Percentiles rank a stretch among this genome's conserved stretches.
Evolutionary conservation across 225 moss, liverwort and hornwort genomes (phyloP).

Genomic region (Asterella californica): DNA sequence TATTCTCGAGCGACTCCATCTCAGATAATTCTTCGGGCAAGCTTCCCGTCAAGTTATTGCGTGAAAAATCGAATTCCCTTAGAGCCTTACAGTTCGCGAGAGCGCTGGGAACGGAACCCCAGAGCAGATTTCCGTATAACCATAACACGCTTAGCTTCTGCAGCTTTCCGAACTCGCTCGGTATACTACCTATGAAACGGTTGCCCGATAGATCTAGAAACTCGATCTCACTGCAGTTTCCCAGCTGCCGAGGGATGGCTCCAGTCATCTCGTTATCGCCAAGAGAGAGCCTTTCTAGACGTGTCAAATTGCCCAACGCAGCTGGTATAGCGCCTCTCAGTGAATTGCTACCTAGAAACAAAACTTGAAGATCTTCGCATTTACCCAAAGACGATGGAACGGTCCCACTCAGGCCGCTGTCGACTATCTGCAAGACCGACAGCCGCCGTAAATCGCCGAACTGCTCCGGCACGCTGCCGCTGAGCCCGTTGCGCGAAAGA

Average conservation of each 20-base stretch:
- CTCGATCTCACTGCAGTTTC: background rate
- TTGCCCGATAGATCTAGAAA: constrained; percentile 23
- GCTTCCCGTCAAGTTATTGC: constrained; percentile 29
- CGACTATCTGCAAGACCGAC: background rate
- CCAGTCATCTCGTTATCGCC: constrained; percentile 8
- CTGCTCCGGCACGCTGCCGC: constrained; percentile 32
- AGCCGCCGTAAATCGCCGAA: constrained; percentile 19
- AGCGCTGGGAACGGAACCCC: constrained; percentile 23
- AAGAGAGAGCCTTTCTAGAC: constrained; percentile 6
- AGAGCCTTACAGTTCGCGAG: constrained; percentile 30
- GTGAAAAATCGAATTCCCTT: constrained; percentile 20
- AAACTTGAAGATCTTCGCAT: constrained; percentile 4
- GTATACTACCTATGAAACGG: constrained; percentile 30
- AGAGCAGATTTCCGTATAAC: constrained; percentile 31
- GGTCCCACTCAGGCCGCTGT: constrained; percentile 11
- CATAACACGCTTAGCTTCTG: constrained; percentile 19
- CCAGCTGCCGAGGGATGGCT: constrained; percentile 18
- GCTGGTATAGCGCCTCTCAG: constrained; percentile 25
- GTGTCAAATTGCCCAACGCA: background rate
- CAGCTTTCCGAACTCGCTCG: constrained; percentile 36
- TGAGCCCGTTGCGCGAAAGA: constrained; percentile 45
- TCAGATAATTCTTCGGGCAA: constrained; percentile 24
- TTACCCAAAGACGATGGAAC: constrained; percentile 29
- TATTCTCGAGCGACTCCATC: constrained; percentile 16
- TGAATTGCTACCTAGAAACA: constrained; percentile 8